Conservation (phyloP, 208 protist genomes). For the Spironucleus salmonicida region DNA sequence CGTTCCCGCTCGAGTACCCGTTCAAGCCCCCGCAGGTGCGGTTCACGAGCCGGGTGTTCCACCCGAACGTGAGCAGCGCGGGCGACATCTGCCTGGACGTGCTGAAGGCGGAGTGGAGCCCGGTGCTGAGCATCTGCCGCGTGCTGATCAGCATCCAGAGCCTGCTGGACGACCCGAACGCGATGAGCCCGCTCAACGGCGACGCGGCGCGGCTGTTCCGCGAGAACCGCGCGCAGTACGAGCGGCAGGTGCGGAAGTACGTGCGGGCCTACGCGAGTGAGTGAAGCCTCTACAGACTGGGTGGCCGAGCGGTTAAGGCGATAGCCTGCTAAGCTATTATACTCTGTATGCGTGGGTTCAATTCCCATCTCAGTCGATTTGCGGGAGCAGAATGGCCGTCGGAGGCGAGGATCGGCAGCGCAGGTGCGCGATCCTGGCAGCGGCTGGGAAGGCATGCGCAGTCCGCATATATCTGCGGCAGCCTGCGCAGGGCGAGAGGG, state of each 20-base stretch:
- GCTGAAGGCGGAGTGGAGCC: constrained; percentile 76
- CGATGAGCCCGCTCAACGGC: constrained; percentile 56
- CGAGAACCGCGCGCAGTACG: neutral
- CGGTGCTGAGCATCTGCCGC: constrained; percentile 88
- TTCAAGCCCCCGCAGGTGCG: constrained; percentile 34
- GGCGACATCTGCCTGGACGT: constrained; percentile 45
- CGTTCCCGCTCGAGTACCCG: constrained; percentile 36
- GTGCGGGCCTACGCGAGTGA: neutral
- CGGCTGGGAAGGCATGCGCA: no score
- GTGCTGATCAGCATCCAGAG: constrained; percentile 93
- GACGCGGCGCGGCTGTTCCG: neutral
- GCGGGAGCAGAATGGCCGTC: no score
- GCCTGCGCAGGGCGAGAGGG: no score
- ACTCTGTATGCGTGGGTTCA: no score
- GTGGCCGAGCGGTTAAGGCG: no score
- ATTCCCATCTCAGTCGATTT: no score
- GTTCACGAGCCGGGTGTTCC: constrained; percentile 30
- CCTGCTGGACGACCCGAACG: constrained; percentile 92
- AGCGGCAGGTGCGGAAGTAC: neutral
- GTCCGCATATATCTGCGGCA: no score
- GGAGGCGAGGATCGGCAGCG: no score
- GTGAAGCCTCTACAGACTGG: no score
- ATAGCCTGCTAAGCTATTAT: no score
- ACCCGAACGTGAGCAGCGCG: constrained; percentile 40
- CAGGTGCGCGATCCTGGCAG: no score